Evolutionary conservation across 768 basidiomycete genomes (phyloP).

Genomic region (Leccinellum rugosiceps): DNA sequence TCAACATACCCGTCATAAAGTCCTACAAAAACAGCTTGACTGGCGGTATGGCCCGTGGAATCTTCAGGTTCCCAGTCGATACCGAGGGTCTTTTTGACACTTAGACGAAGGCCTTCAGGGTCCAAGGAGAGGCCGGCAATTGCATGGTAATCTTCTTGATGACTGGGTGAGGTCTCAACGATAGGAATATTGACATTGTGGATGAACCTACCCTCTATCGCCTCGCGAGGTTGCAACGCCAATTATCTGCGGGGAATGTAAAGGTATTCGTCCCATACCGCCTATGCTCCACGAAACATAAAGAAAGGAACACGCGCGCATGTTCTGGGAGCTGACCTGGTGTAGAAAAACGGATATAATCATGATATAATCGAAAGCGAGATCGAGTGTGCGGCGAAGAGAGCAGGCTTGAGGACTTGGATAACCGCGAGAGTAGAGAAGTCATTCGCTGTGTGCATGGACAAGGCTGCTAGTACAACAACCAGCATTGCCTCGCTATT

Average conservation of each 20-base stretch:
- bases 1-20: conserved; percentile 84
- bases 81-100: conserved; percentile 57
- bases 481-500: conserved; percentile 30
- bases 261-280: conserved; percentile 63
- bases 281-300: conserved; percentile 36
- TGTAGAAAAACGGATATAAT: conserved; percentile 57
- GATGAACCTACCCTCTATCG: conserved; percentile 54
- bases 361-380: conserved; percentile 50
- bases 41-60: conserved; percentile 53
- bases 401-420: conserved; percentile 14
- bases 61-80: conserved; percentile 70
- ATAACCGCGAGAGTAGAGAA: conserved; percentile 22
- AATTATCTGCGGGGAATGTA: conserved; percentile 74
- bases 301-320: neutral
- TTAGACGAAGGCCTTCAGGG: conserved; percentile 66
- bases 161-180: conserved; percentile 41
- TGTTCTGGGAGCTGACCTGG: conserved; percentile 39
- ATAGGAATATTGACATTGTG: neutral
- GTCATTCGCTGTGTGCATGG: conserved; percentile 29
- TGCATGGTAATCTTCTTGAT: conserved; percentile 87
- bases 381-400: conserved; percentile 9
- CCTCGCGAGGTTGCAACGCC: conserved; percentile 76
- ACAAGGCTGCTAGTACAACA: conserved; percentile 13
- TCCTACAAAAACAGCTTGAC: conserved; percentile 82
- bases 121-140: conserved; percentile 74